A percentile compares a stretch with the other conserved stretches of the same genome.
Conservation (phyloP, 2,329 filamentous ascomycete genomes). For the Alternaria brassicae region DNA sequence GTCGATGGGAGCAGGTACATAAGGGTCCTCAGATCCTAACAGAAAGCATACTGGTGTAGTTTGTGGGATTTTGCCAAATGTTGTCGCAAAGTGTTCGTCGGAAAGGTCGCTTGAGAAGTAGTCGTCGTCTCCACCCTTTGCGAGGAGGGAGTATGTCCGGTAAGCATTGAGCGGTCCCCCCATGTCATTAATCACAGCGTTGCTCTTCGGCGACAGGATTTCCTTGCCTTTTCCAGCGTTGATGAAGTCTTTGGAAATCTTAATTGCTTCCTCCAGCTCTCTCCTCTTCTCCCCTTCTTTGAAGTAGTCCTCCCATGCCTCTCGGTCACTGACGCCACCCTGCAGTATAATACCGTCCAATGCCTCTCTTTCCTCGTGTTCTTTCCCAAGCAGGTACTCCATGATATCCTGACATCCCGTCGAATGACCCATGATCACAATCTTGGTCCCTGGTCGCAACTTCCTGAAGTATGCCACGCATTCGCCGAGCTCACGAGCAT, state of each 20-base stretch:
- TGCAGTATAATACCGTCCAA: slow-evolving; percentile 82
- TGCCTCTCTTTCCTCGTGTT: slow-evolving; percentile 51
- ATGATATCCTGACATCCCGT: slow-evolving; percentile 73
- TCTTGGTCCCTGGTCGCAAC: slow-evolving; percentile 54
- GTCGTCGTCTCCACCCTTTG: slow-evolving; percentile 75
- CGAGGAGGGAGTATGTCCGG: slow-evolving; percentile 65
- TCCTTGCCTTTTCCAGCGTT: slow-evolving; percentile 62
- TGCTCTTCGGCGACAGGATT: slow-evolving; percentile 57
- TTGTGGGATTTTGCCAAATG: slow-evolving; percentile 69
- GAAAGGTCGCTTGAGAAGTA: slow-evolving; percentile 84
- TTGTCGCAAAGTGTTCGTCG: slow-evolving; percentile 62
- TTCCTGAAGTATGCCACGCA: slow-evolving; percentile 60
- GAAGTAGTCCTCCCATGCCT: slow-evolving; percentile 58
- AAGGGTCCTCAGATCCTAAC: slow-evolving; percentile 71
- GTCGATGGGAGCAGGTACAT: slow-evolving; percentile 65
- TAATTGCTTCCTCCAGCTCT: slow-evolving; percentile 40
- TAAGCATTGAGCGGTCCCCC: slow-evolving; percentile 61
- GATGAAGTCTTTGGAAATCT: slow-evolving; percentile 63
- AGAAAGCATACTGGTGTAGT: slow-evolving; percentile 67
- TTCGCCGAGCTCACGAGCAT: slow-evolving; percentile 61
- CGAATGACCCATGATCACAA: slow-evolving; percentile 74
- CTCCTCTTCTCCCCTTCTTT: slow-evolving; percentile 30
- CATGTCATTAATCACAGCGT: slow-evolving; percentile 35
- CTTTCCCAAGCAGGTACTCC: slow-evolving; percentile 62
- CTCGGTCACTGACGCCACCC: slow-evolving; percentile 79